A percentile compares a stretch with the other conserved stretches of the same genome.
These are phyloP conservation scores for Trichophyton rubrum DNA, from an alignment of 2,329 filamentous ascomycete species.

Conservation along the genomic window DNA sequence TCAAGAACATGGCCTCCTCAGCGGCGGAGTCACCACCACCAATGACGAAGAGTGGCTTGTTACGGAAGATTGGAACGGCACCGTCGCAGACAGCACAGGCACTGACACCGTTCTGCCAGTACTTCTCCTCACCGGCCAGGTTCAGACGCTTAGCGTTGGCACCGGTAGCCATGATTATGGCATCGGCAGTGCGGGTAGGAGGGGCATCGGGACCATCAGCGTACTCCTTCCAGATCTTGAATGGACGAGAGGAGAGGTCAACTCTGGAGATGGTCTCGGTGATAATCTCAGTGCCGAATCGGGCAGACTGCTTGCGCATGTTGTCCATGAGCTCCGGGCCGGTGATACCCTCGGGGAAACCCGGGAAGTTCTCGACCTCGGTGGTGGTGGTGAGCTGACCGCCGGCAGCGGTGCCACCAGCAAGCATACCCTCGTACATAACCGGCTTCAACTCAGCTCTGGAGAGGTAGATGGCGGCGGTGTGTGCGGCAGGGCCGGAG, in stretches of 20 bases:
- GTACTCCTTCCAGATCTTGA: constrained; percentile 90
- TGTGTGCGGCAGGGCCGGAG: constrained; percentile 95
- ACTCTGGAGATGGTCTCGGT: constrained; percentile 84
- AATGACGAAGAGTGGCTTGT: constrained; percentile 90
- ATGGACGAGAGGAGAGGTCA: constrained; percentile 71
- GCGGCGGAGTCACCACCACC: constrained; percentile 94
- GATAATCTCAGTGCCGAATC: constrained; percentile 85
- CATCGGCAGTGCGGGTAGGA: constrained; percentile 70
- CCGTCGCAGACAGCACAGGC: constrained; percentile 97
- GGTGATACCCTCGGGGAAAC: constrained; percentile 80
- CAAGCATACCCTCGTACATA: constrained; percentile 95
- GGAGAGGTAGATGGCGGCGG: constrained; percentile 88
- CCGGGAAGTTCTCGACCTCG: constrained; percentile 96
- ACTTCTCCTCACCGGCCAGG: constrained; percentile 79
- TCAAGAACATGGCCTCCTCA: constrained; percentile 93
- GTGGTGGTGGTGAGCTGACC: constrained; percentile 97
- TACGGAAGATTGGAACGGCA: constrained; percentile 90
- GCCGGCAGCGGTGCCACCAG: constrained; percentile 88
- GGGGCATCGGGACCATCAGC: constrained; percentile 56
- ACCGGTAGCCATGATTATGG: constrained; percentile 87
- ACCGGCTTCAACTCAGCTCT: constrained; percentile 90
- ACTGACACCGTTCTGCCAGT: constrained; percentile 94
- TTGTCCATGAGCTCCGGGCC: constrained; percentile 84
- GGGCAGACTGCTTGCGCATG: constrained; percentile 83
- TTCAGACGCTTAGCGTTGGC: constrained; percentile 77